A percentile compares a stretch with the other conserved stretches of the same genome.
phyloP scores from a whole-genome alignment of 1,284 basidiomycete genomes.

The Pseudozyma tsukubaensis region DNA sequence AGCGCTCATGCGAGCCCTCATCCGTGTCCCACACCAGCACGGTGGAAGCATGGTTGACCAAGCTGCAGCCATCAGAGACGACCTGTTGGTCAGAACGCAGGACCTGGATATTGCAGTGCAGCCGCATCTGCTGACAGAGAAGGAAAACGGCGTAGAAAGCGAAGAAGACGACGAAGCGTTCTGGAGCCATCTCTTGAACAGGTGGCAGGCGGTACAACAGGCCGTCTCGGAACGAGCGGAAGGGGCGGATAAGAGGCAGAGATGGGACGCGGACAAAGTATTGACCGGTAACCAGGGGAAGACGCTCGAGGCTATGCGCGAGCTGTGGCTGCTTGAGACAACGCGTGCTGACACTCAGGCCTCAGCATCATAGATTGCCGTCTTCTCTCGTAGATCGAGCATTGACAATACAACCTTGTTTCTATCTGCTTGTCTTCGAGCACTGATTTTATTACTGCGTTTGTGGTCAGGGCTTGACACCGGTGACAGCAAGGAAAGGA shows the following conservation, averaged over 20 bases:
- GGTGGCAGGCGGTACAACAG: slow-evolving; percentile 29
- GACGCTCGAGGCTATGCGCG: slow-evolving; percentile 30
- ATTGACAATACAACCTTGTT: background rate
- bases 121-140: background rate
- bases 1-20: slow-evolving; percentile 28
- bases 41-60: slow-evolving; percentile 32
- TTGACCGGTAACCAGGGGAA: slow-evolving; percentile 9
- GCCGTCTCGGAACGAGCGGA: background rate
- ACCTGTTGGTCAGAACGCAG: slow-evolving; percentile 28
- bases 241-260: slow-evolving; percentile 1
- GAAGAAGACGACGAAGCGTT: slow-evolving; percentile 13
- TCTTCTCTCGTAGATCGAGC: background rate
- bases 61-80: slow-evolving; percentile 31
- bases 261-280: slow-evolving; percentile 19
- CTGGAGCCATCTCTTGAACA: slow-evolving; percentile 18
- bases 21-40: slow-evolving; percentile 14
- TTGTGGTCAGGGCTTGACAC: slow-evolving; percentile 17
- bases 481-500: slow-evolving; percentile 45
- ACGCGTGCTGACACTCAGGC: background rate
- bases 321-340: slow-evolving; percentile 32
- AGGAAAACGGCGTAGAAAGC: slow-evolving; percentile 11
- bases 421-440: background rate
- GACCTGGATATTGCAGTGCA: slow-evolving; percentile 18
- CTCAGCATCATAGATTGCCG: background rate
- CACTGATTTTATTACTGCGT: background rate